A percentile compares a stretch with the other conserved stretches of the same genome.
Evolutionary conservation across 2,329 filamentous ascomycete species (phyloP).

Genomic region (Cryphonectria carpinicola): DNA sequence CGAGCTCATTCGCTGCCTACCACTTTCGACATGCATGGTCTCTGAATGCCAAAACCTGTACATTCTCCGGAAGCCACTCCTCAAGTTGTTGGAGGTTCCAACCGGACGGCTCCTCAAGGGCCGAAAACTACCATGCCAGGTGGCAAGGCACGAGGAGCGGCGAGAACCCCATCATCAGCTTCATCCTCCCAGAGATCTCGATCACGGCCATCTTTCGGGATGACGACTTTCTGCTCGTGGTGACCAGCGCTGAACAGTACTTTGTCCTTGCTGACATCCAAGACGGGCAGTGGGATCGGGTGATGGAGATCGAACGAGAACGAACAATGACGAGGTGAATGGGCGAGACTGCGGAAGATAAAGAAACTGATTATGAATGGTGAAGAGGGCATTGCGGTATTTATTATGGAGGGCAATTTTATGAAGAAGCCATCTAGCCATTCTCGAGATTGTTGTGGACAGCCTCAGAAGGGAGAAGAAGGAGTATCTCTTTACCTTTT

Average conservation of each 20-base stretch:
- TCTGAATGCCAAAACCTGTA: neutral
- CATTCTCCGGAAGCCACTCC: neutral
- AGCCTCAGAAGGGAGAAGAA: too few species aligned
- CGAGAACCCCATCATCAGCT: too few species aligned
- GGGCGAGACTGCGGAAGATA: neutral
- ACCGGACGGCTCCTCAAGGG: too few species aligned
- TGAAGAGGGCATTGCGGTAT: neutral
- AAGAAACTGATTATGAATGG: neutral
- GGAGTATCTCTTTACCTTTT: too few species aligned
- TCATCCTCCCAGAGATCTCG: too few species aligned
- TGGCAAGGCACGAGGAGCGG: too few species aligned
- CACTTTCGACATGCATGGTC: neutral
- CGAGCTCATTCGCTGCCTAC: neutral
- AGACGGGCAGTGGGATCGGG: conserved; percentile 5
- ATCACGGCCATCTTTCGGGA: neutral
- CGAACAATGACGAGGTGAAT: too few species aligned
- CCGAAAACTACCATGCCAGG: too few species aligned
- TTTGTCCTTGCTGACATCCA: conserved; percentile 15
- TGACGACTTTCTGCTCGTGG: conserved; percentile 18
- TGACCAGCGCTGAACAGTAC: neutral
- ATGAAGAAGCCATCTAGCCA: too few species aligned
- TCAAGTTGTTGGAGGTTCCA: neutral
- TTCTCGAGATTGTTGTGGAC: too few species aligned
- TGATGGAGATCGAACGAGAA: neutral
- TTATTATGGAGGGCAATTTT: too few species aligned